phyloP scores from a whole-genome alignment of 2,329 filamentous ascomycete species.

The Trichothecium sympodiale region DNA sequence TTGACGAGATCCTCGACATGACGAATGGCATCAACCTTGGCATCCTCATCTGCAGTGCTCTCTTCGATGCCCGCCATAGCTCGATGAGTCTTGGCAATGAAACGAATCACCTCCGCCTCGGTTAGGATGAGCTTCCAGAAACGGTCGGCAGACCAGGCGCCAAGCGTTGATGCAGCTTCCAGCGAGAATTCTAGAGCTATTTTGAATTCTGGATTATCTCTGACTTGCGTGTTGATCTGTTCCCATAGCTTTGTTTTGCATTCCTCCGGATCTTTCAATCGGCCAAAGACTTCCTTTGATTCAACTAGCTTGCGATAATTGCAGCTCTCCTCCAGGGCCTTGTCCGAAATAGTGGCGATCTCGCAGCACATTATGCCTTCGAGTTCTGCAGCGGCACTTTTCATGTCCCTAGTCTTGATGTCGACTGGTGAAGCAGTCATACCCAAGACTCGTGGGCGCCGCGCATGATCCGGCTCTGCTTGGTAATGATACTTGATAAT shows the following conservation, averaged over 20 bases:
- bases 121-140: slow-evolving; percentile 65
- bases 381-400: slow-evolving; percentile 58
- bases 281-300: slow-evolving; percentile 31
- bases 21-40: slow-evolving; percentile 43
- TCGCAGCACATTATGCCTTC: slow-evolving; percentile 69
- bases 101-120: slow-evolving; percentile 48
- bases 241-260: slow-evolving; percentile 56
- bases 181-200: slow-evolving; percentile 49
- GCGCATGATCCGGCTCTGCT: slow-evolving; percentile 22
- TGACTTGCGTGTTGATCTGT: slow-evolving; percentile 35
- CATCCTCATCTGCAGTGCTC: slow-evolving; percentile 20
- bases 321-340: slow-evolving; percentile 14
- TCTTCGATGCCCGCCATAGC: slow-evolving; percentile 13
- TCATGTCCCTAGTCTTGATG: slow-evolving; percentile 57
- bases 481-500: slow-evolving; percentile 85
- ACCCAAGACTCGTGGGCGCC: slow-evolving; percentile 71
- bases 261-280: slow-evolving; percentile 26
- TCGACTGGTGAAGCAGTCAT: slow-evolving; percentile 97
- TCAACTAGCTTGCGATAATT: slow-evolving; percentile 33
- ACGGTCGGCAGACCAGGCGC: slow-evolving; percentile 74
- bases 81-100: slow-evolving; percentile 44
- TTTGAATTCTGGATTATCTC: slow-evolving; percentile 33
- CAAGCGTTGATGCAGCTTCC: slow-evolving; percentile 54
- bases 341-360: slow-evolving; percentile 61
- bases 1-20: slow-evolving; percentile 46